Conservation (phyloP, 345 rosid genomes). For the Noccaea bulbosa region DNA sequence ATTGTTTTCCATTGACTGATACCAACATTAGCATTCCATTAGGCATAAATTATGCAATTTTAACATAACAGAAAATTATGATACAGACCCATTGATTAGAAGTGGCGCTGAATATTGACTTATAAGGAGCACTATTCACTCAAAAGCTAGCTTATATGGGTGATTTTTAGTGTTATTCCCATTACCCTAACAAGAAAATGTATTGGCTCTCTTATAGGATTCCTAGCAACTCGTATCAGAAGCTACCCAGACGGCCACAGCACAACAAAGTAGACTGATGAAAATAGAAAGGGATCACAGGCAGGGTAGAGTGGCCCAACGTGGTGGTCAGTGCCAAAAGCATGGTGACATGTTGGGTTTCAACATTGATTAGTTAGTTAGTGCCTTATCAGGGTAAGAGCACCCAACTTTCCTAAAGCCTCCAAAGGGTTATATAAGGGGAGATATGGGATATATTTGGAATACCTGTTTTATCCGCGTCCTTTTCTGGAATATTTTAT, state of each 20-base stretch:
- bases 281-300: conserved; percentile 15
- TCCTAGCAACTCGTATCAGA: conserved; percentile 9
- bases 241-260: conserved; percentile 5
- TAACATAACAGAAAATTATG: background rate
- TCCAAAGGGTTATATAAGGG: conserved; percentile 4
- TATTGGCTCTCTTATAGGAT: conserved; percentile 6
- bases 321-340: conserved; percentile 20
- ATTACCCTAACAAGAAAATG: background rate
- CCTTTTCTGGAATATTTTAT: conserved; percentile 96
- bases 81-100: conserved; percentile 3
- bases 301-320: conserved; percentile 1
- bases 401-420: conserved; percentile 15
- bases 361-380: conserved; percentile 9
- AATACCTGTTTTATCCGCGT: conserved; percentile 83
- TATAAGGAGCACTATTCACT: conserved; percentile 5
- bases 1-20: conserved; percentile 73
- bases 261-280: background rate
- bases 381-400: conserved; percentile 18
- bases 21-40: conserved; percentile 30
- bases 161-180: conserved; percentile 9
- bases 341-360: conserved; percentile 16
- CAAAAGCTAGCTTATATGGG: conserved; percentile 18
- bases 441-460: background rate
- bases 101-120: conserved; percentile 22
- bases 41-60: conserved; percentile 27